Evolutionary conservation across 2,329 filamentous ascomycete genomes (phyloP).

Genomic region (Arthrobotrys musiformis): DNA sequence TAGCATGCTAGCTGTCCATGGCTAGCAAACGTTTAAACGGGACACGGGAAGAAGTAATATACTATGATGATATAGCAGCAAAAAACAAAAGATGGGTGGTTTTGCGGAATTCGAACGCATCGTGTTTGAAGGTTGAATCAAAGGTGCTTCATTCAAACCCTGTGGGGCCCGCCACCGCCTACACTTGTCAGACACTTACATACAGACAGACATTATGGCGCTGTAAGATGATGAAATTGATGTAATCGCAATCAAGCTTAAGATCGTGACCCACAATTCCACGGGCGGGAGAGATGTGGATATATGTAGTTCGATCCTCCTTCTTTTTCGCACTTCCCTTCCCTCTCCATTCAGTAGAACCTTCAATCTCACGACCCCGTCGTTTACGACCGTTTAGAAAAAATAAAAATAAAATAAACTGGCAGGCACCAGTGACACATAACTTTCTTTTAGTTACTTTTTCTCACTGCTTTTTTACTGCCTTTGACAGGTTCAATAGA

Average conservation of each 20-base stretch:
- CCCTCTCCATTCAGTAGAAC: not conserved
- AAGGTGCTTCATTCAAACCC: conserved; percentile 48
- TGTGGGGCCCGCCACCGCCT: conserved; percentile 34
- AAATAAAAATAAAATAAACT: conserved; percentile 17
- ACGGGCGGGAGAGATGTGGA: not conserved
- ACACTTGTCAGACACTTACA: conserved; percentile 6
- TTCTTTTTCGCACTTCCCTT: not conserved
- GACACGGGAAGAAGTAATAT: conserved; percentile 22
- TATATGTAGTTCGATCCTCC: conserved; percentile 28
- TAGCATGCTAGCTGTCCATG: not conserved
- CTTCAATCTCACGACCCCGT: conserved; percentile 21
- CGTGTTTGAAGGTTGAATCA: conserved; percentile 56
- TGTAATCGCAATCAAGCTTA: too few species aligned
- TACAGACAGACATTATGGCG: not conserved
- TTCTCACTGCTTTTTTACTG: conserved; percentile 17
- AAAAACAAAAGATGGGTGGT: too few species aligned
- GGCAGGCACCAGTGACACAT: conserved; percentile 53
- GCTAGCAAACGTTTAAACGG: not conserved
- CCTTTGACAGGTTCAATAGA: conserved; percentile 50
- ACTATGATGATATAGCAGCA: not conserved
- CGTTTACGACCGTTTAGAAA: conserved; percentile 23
- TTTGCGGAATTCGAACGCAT: conserved; percentile 28
- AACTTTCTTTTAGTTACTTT: conserved; percentile 37
- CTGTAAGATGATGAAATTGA: conserved; percentile 3
- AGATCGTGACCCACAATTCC: conserved; percentile 28